Evolutionary conservation across 1,139 yeast genomes (phyloP), one percentile per base, ranked within the genome.

Genomic region (Kurtzmaniella quercitrusa): DNA sequence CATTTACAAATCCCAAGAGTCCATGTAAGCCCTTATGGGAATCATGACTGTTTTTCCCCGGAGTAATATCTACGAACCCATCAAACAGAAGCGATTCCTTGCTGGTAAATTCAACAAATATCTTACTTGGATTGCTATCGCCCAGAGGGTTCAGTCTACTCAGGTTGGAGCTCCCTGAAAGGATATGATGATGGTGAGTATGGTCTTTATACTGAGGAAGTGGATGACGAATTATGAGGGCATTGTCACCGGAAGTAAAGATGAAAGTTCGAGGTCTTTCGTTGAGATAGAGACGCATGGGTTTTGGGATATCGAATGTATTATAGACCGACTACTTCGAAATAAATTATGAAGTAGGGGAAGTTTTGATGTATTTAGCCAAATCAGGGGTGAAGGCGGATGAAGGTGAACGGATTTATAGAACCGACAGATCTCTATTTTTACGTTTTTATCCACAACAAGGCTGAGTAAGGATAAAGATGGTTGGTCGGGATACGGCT

Each of bases 241-340:
- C 82, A 57, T 62, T 67, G 15, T 66, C 66, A 34, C 70, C 65
- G 27, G 79, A 70, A 4, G 74, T 70, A 2, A 82, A 61, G 2
- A 82, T 76, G 46, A 81, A 65, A 2, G 85, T 71, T 42, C 86
- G 61, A 2, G 86, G 85, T 16, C 64, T 51, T 44, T 70, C 76
- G 47, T 79, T 75, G 47, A 79, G 63, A 54, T 68, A 76, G 16
- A 80, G 61, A 53, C 63, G 73, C 85, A 79, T 79, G 23, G 23
- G n/a, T n/a, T n/a, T 21, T 21, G 23, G 8, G 23, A 8, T 4
- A 4, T 21, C 8, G 23, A 8, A 21, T 21, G 8, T 21, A 8
- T 21, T 21, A 5, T 21, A 21, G 23, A 21, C 23, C 7, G 23
- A 21, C 7, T 8, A 4, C 23, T 21, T 21, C 8, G 8, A 21